These are phyloP conservation scores for Abelmoschus esculentus DNA, from an alignment of 345 rosid species.

Conservation along the genomic window DNA sequence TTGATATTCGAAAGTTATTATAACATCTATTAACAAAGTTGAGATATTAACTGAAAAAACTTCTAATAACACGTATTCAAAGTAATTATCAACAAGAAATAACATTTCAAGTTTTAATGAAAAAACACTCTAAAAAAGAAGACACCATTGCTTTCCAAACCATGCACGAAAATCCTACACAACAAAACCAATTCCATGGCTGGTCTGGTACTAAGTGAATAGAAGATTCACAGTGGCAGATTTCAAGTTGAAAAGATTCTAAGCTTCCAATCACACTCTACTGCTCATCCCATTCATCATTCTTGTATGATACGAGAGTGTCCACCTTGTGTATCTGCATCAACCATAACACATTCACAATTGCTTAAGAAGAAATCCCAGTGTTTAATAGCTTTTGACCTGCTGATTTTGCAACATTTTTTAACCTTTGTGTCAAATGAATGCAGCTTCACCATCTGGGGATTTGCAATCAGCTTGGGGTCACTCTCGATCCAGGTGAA, in stretches of 20 bases:
- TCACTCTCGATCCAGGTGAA: slow-evolving; percentile 97
- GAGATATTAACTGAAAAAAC: too few species aligned
- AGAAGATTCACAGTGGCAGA: slow-evolving; percentile 40
- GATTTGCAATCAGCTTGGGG: slow-evolving; percentile 88
- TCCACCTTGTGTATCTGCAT: slow-evolving; percentile 92
- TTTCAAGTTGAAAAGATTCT: not conserved
- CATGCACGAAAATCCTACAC: too few species aligned
- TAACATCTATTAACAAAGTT: too few species aligned
- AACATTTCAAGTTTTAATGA: too few species aligned
- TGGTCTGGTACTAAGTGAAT: slow-evolving; percentile 30
- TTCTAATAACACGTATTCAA: not conserved
- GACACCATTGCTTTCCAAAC: too few species aligned
- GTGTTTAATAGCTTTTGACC: too few species aligned
- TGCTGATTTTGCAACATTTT: not conserved
- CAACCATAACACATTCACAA: slow-evolving; percentile 8
- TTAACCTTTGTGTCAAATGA: slow-evolving; percentile 86
- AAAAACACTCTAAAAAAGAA: too few species aligned
- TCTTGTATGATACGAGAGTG: slow-evolving; percentile 93
- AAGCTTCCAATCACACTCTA: slow-evolving; percentile 12
- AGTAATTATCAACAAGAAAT: too few species aligned
- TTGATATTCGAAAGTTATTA: too few species aligned
- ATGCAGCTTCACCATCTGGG: slow-evolving; percentile 97
- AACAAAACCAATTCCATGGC: too few species aligned
- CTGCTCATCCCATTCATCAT: slow-evolving; percentile 89
- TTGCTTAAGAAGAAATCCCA: not conserved